A percentile compares a stretch with the other conserved stretches of the same genome.
These are phyloP conservation scores for Tricholomella constricta DNA, from an alignment of 768 basidiomycete species.

Conservation along the genomic window DNA sequence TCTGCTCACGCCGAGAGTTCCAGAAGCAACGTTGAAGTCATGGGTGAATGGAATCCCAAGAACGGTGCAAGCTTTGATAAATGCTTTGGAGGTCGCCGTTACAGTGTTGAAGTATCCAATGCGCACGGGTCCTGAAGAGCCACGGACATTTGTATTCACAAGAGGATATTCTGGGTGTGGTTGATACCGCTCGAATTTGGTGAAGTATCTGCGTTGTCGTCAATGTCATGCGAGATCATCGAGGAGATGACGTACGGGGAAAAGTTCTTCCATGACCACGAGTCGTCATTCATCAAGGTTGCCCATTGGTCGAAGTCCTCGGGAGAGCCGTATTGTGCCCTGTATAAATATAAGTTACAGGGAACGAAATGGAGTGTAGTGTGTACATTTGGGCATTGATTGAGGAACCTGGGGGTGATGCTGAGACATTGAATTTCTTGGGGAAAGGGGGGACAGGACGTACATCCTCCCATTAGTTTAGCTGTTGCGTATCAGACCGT, in stretches of 20 bases:
- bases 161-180: conserved; percentile 51
- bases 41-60: conserved; percentile 60
- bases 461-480: conserved; percentile 71
- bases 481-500: conserved; percentile 33
- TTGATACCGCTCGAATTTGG: conserved; percentile 63
- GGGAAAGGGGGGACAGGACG: conserved; percentile 25
- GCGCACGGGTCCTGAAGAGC: conserved; percentile 55
- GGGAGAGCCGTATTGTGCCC: conserved; percentile 70
- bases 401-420: conserved; percentile 48
- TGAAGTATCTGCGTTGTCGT: conserved; percentile 53
- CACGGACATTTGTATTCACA: conserved; percentile 51
- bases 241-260: conserved; percentile 34
- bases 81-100: conserved; percentile 48
- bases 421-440: neutral
- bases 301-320: conserved; percentile 76
- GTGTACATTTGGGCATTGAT: conserved; percentile 62
- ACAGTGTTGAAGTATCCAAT: conserved; percentile 58
- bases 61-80: conserved; percentile 54
- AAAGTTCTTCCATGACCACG: conserved; percentile 65
- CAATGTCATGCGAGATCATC: neutral
- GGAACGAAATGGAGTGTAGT: neutral
- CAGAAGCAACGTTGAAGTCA: conserved; percentile 62
- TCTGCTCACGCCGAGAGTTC: conserved; percentile 63
- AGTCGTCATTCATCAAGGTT: conserved; percentile 49
- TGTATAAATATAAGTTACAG: conserved; percentile 10